Evolutionary conservation across 176 grass and related monocot species (phyloP).

Genomic region (Melocanna baccifera): DNA sequence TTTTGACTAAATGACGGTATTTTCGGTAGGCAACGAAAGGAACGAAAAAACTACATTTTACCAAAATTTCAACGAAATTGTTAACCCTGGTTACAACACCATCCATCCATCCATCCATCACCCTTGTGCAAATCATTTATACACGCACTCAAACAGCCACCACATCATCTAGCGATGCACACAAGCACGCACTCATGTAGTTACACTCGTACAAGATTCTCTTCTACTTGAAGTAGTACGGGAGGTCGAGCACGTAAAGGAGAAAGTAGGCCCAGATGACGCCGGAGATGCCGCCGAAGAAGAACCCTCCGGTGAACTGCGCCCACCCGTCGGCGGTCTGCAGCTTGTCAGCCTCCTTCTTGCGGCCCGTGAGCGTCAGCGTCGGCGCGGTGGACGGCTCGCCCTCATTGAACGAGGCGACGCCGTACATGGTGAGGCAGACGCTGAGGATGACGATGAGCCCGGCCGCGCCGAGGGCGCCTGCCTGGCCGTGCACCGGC

Average conservation of each 20-base stretch:
- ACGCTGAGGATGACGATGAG: conserved; percentile 89
- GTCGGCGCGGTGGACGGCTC: conserved; percentile 69
- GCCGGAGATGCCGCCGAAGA: conserved; percentile 89
- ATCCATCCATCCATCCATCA: background rate
- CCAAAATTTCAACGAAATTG: no score
- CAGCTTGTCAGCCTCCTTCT: conserved; percentile 97
- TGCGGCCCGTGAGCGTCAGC: conserved; percentile 80
- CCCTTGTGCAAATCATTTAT: conserved; percentile 25
- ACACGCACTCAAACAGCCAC: background rate
- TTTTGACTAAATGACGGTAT: no score
- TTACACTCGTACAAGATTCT: background rate
- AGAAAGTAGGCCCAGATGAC: conserved; percentile 92
- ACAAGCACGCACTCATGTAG: background rate
- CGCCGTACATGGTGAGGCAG: conserved; percentile 88
- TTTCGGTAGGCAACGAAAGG: no score
- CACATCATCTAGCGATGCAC: conserved; percentile 7
- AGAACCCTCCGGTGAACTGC: conserved; percentile 86
- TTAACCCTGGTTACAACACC: no score
- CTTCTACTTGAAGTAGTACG: conserved; percentile 94
- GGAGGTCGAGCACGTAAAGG: conserved; percentile 95
- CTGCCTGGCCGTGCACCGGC: conserved; percentile 64
- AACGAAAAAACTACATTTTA: no score
- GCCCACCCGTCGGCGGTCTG: conserved; percentile 91
- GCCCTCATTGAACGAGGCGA: conserved; percentile 71
- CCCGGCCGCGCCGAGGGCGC: conserved; percentile 64